Conservation (phyloP, 805 yeast genomes). For the Wickerhamomyces chaumierensis region DNA sequence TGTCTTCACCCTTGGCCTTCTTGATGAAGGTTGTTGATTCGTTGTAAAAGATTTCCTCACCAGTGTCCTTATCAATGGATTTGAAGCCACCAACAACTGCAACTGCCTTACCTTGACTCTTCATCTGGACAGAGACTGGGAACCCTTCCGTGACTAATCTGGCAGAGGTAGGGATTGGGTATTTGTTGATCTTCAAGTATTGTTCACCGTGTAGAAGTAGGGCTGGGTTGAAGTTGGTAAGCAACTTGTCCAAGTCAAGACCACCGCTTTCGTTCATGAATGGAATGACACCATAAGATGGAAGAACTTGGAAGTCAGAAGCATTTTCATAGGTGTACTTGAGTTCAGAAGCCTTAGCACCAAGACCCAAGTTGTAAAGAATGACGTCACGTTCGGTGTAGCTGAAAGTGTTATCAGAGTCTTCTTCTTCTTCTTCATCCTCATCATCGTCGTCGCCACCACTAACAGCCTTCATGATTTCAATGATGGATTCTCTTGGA, state of each 20-base stretch:
- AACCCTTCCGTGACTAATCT: slow-evolving; percentile 44
- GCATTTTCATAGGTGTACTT: slow-evolving; percentile 71
- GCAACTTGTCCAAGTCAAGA: slow-evolving; percentile 46
- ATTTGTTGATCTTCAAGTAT: slow-evolving; percentile 63
- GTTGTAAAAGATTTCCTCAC: slow-evolving; percentile 64
- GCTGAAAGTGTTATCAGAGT: slow-evolving; percentile 37
- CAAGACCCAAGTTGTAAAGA: slow-evolving; percentile 81
- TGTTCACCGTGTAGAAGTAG: slow-evolving; percentile 92
- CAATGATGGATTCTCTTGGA: slow-evolving; percentile 71
- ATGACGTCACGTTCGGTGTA: slow-evolving; percentile 65
- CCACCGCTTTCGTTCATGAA: slow-evolving; percentile 53
- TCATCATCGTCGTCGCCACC: slow-evolving; percentile 27
- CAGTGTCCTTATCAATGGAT: slow-evolving; percentile 55
- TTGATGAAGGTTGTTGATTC: slow-evolving; percentile 81
- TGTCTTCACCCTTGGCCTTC: slow-evolving; percentile 47
- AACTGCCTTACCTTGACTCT: slow-evolving; percentile 67
- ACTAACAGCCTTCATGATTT: slow-evolving; percentile 54
- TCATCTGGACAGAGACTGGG: slow-evolving; percentile 71
- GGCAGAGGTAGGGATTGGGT: slow-evolving; percentile 71
- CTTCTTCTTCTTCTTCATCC: slow-evolving; percentile 28
- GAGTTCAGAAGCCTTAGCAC: slow-evolving; percentile 70
- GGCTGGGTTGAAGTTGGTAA: slow-evolving; percentile 82
- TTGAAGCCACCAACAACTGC: slow-evolving; percentile 64
- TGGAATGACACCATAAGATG: slow-evolving; percentile 86
- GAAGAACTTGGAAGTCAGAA: slow-evolving; percentile 71